A percentile compares a stretch with the other conserved stretches of the same genome.
These are phyloP conservation scores for Coniella lustricola DNA, from an alignment of 2,329 filamentous ascomycete species.

Conservation along the genomic window DNA sequence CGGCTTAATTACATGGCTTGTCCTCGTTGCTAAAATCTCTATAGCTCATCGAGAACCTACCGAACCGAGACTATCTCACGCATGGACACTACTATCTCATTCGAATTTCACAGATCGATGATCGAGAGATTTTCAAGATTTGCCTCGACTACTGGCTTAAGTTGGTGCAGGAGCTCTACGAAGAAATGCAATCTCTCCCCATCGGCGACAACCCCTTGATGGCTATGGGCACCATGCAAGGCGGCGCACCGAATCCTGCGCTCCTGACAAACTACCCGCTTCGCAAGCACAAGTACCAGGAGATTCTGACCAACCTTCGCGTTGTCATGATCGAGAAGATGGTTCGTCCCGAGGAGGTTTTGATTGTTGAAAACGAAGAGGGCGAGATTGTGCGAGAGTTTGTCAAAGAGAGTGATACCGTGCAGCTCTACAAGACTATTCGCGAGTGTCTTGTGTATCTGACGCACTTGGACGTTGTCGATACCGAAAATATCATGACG, in stretches of 20 bases:
- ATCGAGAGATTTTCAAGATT: conserved; percentile 99
- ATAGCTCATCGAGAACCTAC: conserved; percentile 87
- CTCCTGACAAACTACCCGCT: conserved; percentile 86
- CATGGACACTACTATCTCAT: conserved; percentile 98
- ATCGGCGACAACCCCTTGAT: conserved; percentile 91
- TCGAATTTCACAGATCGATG: conserved; percentile 96
- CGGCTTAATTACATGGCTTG: background rate
- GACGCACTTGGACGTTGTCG: conserved; percentile 92
- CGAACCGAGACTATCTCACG: conserved; percentile 88
- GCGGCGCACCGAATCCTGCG: conserved; percentile 76
- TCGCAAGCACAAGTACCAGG: conserved; percentile 95
- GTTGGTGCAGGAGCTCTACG: conserved; percentile 93
- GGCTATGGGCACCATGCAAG: conserved; percentile 65
- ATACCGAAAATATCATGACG: conserved; percentile 98
- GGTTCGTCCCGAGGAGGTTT: conserved; percentile 93
- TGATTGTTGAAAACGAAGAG: conserved; percentile 99
- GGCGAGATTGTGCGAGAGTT: conserved; percentile 98
- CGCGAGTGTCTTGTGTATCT: conserved; percentile 94
- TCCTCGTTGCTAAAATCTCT: conserved; percentile 14
- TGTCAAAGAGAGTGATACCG: conserved; percentile 98
- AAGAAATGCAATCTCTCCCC: conserved; percentile 96
- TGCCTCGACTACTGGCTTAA: conserved; percentile 99
- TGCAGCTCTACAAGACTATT: conserved; percentile 98
- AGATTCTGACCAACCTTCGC: conserved; percentile 86
- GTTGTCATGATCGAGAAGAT: conserved; percentile 99